These are phyloP conservation scores for Aspergillus cejpii DNA, from an alignment of 2,329 filamentous ascomycete species.

Conservation along the genomic window DNA sequence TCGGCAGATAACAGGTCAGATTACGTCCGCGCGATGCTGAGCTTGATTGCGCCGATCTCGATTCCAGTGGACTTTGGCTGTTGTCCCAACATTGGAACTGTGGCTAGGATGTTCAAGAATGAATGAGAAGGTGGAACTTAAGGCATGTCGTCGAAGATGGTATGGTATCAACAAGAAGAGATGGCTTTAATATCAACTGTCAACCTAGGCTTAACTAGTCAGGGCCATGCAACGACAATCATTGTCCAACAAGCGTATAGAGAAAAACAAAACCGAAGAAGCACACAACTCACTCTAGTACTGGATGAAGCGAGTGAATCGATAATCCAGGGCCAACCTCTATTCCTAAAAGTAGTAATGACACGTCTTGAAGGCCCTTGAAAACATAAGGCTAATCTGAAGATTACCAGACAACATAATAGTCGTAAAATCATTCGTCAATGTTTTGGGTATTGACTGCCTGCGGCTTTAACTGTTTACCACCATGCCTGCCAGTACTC, in stretches of 20 bases:
- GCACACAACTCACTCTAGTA: not conserved
- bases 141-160: too few relatives aligned
- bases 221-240: too few relatives aligned
- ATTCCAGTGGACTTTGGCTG: not conserved
- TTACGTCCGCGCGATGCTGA: not conserved
- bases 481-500: slow-evolving; percentile 48
- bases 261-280: not conserved
- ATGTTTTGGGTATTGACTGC: not conserved
- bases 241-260: not conserved
- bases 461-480: slow-evolving; percentile 16
- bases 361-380: not conserved
- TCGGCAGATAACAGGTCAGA: not conserved
- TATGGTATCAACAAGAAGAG: not conserved
- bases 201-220: too few relatives aligned
- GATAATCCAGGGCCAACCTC: not conserved
- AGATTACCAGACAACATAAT: not conserved
- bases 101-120: too few relatives aligned
- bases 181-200: not conserved
- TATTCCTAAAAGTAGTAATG: not conserved
- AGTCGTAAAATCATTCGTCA: not conserved
- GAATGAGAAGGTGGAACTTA: too few relatives aligned
- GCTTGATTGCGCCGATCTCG: not conserved
- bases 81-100: too few relatives aligned
- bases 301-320: not conserved
- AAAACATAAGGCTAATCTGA: not conserved